Base-by-base conservation (phyloP, 495 filamentous ascomycete species). In the Xylaria acuta region DNA sequence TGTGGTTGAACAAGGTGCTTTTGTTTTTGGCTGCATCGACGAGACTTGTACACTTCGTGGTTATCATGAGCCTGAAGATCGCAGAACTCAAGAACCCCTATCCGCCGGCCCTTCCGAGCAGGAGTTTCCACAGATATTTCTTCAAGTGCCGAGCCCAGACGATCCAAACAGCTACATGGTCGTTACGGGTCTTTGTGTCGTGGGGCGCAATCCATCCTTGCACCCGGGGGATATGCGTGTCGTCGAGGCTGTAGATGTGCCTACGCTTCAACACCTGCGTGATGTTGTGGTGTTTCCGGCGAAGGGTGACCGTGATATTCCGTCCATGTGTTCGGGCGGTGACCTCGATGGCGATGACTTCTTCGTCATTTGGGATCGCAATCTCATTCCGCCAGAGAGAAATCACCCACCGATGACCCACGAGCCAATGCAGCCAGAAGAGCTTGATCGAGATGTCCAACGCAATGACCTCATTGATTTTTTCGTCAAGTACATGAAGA, bases 261-360 rank as follows among this genome's bases (percentile, higher is more conserved):
- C 91, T 4, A 82, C 82, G 12, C 86, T 99, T 8, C 85, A 86
- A 43, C 92, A 97, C 75, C 86, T 98, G 6, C 87, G 88, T 38
- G 89, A 98, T 76, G 92, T 96, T 16, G 91, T 98, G 27, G 94
- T 97, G 6, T 89, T 99, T 51, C 94, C 96, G 0, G 88, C 92
- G 51, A 91, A 85, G 0, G 96, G 96, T 0, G 95, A 98, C 79
- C 86, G 91, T 49, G 93, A 95, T 73, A 80, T 99, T 34, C 87
- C 94, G 9, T 93, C 91, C 72, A 98, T 98, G 96, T 96, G 94
- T 73, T 97, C 96, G 7, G 96, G 96, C 3, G 97, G 96, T 6
- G 96, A 99, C 79, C 84, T 99, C 3, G 96, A 99, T 80, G 96
- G 96, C 0, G 96, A 99, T 75, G 97, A 98, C 77, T 99, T 92